A percentile compares a stretch with the other conserved stretches of the same genome.
These are phyloP conservation scores for Xylaria sp. DNA, from an alignment of 2,329 filamentous ascomycete genomes.

Conservation along the genomic window DNA sequence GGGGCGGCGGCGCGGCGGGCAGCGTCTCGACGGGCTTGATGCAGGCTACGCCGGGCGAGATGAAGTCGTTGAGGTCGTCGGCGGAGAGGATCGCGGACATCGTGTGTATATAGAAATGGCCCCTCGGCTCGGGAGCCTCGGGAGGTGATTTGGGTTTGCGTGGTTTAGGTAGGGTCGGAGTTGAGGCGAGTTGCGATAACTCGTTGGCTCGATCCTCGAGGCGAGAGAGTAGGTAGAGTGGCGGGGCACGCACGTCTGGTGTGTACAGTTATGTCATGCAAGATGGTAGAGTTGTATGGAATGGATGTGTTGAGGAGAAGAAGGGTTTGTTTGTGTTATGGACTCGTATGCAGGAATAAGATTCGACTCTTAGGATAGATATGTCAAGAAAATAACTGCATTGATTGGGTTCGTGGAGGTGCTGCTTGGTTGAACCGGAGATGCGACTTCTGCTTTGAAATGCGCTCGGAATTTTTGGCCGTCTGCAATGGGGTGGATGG, in stretches of 20 bases:
- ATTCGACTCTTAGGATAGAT: too few species aligned
- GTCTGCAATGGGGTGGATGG: too few species aligned
- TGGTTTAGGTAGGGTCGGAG: background rate
- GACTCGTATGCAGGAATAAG: too few species aligned
- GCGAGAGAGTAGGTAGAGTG: too few species aligned
- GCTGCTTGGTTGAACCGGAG: background rate
- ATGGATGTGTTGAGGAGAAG: background rate
- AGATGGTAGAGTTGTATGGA: background rate
- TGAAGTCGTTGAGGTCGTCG: conserved; percentile 98
- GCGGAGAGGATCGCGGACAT: conserved; percentile 98
- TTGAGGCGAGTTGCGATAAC: background rate
- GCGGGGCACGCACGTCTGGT: background rate
- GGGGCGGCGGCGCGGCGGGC: conserved; percentile 61
- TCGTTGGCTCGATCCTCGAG: background rate
- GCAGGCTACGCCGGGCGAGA: conserved; percentile 94
- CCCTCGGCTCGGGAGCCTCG: background rate
- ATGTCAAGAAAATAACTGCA: too few species aligned
- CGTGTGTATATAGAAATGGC: conserved; percentile 30
- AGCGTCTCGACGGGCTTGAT: conserved; percentile 97
- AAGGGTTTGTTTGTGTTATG: too few species aligned
- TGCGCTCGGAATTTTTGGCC: conserved; percentile 21
- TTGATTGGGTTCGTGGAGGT: too few species aligned
- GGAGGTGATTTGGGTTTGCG: background rate
- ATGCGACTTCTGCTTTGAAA: conserved; percentile 26
- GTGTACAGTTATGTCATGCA: background rate